Base-by-base conservation (phyloP, 257 asterid genomes). In the Lycium ferocissimum region DNA sequence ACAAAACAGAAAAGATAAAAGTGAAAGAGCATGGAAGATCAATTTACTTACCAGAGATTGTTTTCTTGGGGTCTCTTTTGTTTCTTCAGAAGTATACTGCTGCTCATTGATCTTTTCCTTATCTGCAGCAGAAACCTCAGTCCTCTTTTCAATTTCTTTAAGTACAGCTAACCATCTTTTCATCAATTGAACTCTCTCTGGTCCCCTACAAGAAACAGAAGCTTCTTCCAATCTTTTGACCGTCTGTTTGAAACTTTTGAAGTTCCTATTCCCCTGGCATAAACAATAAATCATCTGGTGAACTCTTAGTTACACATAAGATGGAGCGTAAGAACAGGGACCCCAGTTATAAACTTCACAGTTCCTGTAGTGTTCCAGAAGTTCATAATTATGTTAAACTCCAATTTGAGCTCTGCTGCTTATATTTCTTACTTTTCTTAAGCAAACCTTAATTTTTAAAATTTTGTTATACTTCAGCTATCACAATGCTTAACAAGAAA, bases 191-290 rank as follows among this genome's bases (percentile, higher is more conserved):
- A 84, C 91, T 90, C 98, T 90, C 89, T 93, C 98, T 84, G 92
- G 89, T 83, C 98, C 99, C 89, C 95, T 92, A 90, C 99, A 95
- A 67, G 98, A 92, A 87, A 97, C 91, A 86, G 98, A 95, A 84
- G 98, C 97, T 89, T 97, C 98, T 87, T 97, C 99, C 89, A 97
- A 89, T 89, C 98, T 92, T 90, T 92, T 95, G 85, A 95, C 95
- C 5, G 98, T 91, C 94, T 94, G 98, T 93, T 97, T 97, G 87
- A 94, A 91, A 90, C 95, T 97, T 90, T 89, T 97, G 81, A 92
- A 45, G 84, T 83, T 94, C 86, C 92, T 92, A 85, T 92, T 87
- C 40, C 91, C 97, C 98, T 97, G 90, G 59, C 83, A 88, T 83
- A 59, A 69, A 33, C 84, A 63, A 0, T 13, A 51, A 67, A 83